Base-by-base conservation (phyloP, 805 yeast genomes). In the Ogataea paradorogensis region DNA sequence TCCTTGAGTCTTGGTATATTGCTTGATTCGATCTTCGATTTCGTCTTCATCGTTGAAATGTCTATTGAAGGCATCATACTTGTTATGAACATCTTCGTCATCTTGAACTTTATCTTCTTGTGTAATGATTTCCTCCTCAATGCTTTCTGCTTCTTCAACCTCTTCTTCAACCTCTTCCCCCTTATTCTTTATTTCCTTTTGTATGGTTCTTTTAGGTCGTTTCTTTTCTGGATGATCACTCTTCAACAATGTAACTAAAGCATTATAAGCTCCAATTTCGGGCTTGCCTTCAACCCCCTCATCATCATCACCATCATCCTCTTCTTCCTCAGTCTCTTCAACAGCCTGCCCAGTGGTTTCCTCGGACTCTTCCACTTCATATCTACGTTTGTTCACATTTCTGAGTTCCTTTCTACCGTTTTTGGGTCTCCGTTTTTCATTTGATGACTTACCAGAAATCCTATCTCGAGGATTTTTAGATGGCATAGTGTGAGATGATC, bases 41-140 rank as follows among this genome's bases (percentile, higher is more conserved):
- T 61, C 59, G 2, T 71, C 73, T 4, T 73, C 60, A 15, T 67
- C 63, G 33, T 80, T 82, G 61, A 84, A 90, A 59, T 90, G 98
- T 9, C 63, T 55, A 45, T 84, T 85, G 51, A 85, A 89, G 0
- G 95, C 86, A 62, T 91, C 96, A 33, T 34, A 49, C 32, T 43
- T 44, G 36, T 53, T 51, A 4, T 41, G 32, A 14, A 42, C 42
- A 28, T 62, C 57, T 9, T 49, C 38, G 33, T 65, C 68, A 5
- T 61, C 69, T 13, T 65, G 71, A 33, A 62, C 60, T 16, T 65
- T 71, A 34, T 64, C 68, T 4, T 61, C 68, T 13, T 65, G 71
- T 33, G 62, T 61, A 15, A 18, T 42, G 9, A 43, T 47, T 5
- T 40, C 48, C 1, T 40, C 53, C 3, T 43, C 46, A 26, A 50